These are phyloP conservation scores for Wallacemonas sp. DNA, from an alignment of 208 protist species.

Conservation along the genomic window DNA sequence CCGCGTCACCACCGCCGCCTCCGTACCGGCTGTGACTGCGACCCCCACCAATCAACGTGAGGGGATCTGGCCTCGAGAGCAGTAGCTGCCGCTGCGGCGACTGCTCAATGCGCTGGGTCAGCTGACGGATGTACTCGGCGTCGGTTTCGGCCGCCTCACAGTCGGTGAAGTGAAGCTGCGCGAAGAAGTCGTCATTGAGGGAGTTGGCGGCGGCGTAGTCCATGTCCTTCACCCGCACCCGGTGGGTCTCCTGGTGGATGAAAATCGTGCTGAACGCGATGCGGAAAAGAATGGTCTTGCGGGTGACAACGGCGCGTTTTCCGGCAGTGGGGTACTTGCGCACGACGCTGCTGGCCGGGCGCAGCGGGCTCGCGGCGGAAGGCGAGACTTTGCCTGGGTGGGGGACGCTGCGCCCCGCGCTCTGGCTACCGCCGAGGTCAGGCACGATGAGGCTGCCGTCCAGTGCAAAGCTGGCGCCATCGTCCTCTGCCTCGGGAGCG, in stretches of 20 bases:
- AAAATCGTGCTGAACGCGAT: conserved; percentile 84
- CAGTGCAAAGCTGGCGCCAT: background rate
- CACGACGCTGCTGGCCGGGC: background rate
- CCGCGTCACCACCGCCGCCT: background rate
- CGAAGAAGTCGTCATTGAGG: conserved; percentile 65
- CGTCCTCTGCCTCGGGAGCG: background rate
- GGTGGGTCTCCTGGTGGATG: conserved; percentile 51
- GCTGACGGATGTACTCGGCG: conserved; percentile 42
- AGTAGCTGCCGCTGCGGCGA: conserved; percentile 57
- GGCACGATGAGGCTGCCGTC: conserved; percentile 4
- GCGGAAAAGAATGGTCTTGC: conserved; percentile 49
- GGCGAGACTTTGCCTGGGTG: background rate
- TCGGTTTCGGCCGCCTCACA: conserved; percentile 26
- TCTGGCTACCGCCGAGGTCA: conserved; percentile 1
- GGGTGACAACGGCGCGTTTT: conserved; percentile 16
- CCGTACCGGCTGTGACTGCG: conserved; percentile 18
- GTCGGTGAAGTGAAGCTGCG: conserved; percentile 56
- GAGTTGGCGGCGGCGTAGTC: conserved; percentile 54
- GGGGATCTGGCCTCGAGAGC: conserved; percentile 33
- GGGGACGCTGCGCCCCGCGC: background rate
- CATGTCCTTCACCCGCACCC: conserved; percentile 63
- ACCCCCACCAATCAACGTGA: conserved; percentile 15
- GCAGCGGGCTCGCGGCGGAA: conserved; percentile 1
- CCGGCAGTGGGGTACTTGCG: background rate
- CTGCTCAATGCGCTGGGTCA: conserved; percentile 63